Conservation (phyloP, 108 stramenopile genomes). For the Skeletonema costatum region DNA sequence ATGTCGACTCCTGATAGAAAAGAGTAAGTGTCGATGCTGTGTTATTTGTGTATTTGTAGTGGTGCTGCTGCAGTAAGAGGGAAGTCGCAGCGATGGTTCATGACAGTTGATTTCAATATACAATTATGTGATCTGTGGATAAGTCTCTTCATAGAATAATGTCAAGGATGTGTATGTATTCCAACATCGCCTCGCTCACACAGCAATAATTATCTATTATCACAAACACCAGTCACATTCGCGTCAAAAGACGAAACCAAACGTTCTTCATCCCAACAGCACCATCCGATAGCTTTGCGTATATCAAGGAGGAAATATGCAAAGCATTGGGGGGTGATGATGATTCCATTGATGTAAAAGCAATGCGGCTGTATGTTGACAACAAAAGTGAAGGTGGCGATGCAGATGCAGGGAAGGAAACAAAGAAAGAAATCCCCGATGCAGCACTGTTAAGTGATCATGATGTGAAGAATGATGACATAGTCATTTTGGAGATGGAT, state of each 20-base stretch:
- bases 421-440: slow-evolving; percentile 26
- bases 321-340: slow-evolving; percentile 33
- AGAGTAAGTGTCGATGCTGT: background rate
- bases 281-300: slow-evolving; percentile 47
- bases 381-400: slow-evolving; percentile 4
- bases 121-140: too few species aligned
- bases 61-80: too few species aligned
- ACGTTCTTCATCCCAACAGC: slow-evolving; percentile 65
- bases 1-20: background rate
- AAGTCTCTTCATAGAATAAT: too few species aligned
- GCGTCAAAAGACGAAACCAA: slow-evolving; percentile 64
- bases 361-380: slow-evolving; percentile 40
- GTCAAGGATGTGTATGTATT: too few species aligned
- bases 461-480: slow-evolving; percentile 53
- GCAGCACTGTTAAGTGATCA: slow-evolving; percentile 32
- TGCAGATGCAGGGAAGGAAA: background rate
- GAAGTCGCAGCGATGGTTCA: too few species aligned
- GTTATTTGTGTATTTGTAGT: background rate
- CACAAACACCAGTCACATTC: slow-evolving; percentile 46
- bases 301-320: slow-evolving; percentile 59
- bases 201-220: background rate
- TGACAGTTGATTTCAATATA: too few species aligned
- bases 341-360: slow-evolving; percentile 18
- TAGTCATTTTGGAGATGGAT: background rate
- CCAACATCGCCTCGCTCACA: background rate